phyloP scores from a whole-genome alignment of 768 basidiomycete genomes.

The Trametes cingulata region DNA sequence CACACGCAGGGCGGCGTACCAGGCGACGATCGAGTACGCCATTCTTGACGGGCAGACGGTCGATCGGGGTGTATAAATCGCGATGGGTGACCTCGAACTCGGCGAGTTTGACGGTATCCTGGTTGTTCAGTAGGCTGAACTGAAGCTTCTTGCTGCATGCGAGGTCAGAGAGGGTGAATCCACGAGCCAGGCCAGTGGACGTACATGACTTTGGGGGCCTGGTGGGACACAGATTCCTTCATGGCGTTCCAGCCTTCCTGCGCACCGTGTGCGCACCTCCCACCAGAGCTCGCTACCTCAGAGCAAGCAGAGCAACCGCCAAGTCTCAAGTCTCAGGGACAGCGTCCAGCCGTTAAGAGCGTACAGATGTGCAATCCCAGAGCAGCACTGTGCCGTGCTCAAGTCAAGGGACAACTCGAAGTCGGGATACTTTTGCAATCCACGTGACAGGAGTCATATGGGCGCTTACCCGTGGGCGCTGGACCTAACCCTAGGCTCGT shows the following conservation, averaged over 20 bases:
- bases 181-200: constrained; percentile 24
- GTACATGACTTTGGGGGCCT: constrained; percentile 83
- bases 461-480: neutral
- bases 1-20: constrained; percentile 39
- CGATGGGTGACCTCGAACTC: constrained; percentile 95
- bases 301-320: neutral
- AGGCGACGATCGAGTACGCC: constrained; percentile 92
- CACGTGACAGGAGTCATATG: constrained; percentile 10
- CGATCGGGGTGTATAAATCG: constrained; percentile 84
- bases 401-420: neutral
- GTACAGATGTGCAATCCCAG: neutral
- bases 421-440: neutral
- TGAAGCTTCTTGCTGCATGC: constrained; percentile 84
- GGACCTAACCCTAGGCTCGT: neutral
- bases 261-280: neutral
- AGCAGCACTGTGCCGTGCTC: neutral
- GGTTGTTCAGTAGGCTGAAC: constrained; percentile 90
- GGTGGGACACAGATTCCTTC: constrained; percentile 82
- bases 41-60: constrained; percentile 84
- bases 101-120: constrained; percentile 93
- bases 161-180: neutral
- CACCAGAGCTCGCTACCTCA: neutral
- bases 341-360: neutral
- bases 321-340: neutral
- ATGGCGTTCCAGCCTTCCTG: constrained; percentile 36